These are phyloP conservation scores for Komagataella mondaviorum DNA, from an alignment of 805 yeast species.

Conservation along the genomic window DNA sequence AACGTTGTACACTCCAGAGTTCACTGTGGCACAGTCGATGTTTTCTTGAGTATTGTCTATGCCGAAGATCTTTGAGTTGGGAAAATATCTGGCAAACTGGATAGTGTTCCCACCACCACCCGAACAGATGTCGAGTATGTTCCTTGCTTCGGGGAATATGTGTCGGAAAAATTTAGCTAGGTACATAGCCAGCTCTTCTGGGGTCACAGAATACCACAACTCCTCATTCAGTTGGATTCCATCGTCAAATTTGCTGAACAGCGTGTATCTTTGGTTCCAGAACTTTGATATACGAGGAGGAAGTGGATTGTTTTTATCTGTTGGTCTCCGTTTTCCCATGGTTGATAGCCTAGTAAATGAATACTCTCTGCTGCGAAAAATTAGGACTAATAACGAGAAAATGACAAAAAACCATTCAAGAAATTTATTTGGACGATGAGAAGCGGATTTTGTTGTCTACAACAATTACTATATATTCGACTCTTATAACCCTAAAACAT, in stretches of 20 bases:
- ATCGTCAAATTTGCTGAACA: slow-evolving; percentile 53
- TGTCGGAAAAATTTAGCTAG: slow-evolving; percentile 38
- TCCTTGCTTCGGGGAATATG: slow-evolving; percentile 33
- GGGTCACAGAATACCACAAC: slow-evolving; percentile 83
- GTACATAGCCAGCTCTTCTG: slow-evolving; percentile 57
- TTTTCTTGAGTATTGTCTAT: slow-evolving; percentile 49
- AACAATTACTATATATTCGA: too few relatives aligned
- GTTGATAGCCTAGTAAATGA: neutral
- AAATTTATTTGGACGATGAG: neutral
- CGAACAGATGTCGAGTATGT: slow-evolving; percentile 57
- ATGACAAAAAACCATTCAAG: neutral
- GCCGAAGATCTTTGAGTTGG: slow-evolving; percentile 33
- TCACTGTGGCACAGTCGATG: slow-evolving; percentile 51
- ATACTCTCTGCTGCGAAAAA: neutral
- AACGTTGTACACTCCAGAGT: slow-evolving; percentile 52
- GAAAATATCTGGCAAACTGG: slow-evolving; percentile 51
- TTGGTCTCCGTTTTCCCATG: neutral
- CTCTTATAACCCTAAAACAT: too few relatives aligned
- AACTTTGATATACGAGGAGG: slow-evolving; percentile 32
- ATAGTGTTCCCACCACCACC: slow-evolving; percentile 86
- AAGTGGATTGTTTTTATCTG: slow-evolving; percentile 13
- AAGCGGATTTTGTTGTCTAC: neutral
- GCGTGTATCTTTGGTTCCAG: slow-evolving; percentile 46
- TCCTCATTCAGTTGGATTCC: slow-evolving; percentile 61
- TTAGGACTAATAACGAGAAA: neutral